These are phyloP conservation scores for Anthracocystis walkeri DNA, from an alignment of 1,284 basidiomycete species.

Conservation along the genomic window DNA sequence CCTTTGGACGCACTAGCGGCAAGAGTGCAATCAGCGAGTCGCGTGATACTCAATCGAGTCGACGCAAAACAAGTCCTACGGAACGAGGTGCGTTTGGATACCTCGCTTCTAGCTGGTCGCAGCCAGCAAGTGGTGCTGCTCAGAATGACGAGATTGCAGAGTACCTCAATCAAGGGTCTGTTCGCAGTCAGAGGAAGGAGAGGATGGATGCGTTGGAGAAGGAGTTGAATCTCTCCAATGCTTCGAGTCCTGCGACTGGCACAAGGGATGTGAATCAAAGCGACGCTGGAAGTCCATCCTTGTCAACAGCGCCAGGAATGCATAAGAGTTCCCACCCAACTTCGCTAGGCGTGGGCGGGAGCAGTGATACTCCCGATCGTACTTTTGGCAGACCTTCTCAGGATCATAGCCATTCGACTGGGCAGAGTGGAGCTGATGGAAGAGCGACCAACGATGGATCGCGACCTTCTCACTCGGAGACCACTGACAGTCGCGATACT, in stretches of 20 bases:
- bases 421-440: slow-evolving; percentile 16
- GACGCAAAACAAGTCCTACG: slow-evolving; percentile 33
- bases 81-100: slow-evolving; percentile 30
- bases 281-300: background rate
- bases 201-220: slow-evolving; percentile 24
- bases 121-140: background rate
- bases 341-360: slow-evolving; percentile 1
- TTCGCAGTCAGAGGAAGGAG: slow-evolving; percentile 7
- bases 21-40: slow-evolving; percentile 18
- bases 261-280: slow-evolving; percentile 6
- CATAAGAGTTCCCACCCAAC: slow-evolving; percentile 8
- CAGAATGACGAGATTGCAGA: slow-evolving; percentile 25
- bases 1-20: slow-evolving; percentile 28
- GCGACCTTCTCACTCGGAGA: slow-evolving; percentile 25
- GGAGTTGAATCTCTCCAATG: slow-evolving; percentile 17
- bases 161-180: slow-evolving; percentile 17
- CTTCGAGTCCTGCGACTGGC: slow-evolving; percentile 9
- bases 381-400: slow-evolving; percentile 26
- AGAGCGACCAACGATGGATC: slow-evolving; percentile 9
- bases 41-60: slow-evolving; percentile 3
- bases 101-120: slow-evolving; percentile 17
- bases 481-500: slow-evolving; percentile 30
- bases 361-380: slow-evolving; percentile 19
- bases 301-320: background rate
- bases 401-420: slow-evolving; percentile 11